These are phyloP conservation scores for Candida ulmi DNA, from an alignment of 805 yeast genomes.

Conservation along the genomic window DNA sequence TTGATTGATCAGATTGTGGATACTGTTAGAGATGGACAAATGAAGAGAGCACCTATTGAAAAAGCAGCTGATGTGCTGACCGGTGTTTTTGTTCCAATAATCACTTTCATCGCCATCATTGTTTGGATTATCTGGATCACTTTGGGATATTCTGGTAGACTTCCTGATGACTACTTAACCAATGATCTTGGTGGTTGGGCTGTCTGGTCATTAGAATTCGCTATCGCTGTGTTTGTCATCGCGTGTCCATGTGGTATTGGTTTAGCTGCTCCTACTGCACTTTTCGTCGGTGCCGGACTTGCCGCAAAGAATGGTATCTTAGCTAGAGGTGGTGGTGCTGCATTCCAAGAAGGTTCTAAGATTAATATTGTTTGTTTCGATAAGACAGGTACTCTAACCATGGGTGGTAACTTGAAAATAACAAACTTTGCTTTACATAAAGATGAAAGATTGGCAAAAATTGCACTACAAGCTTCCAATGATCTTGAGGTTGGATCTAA, in stretches of 20 bases:
- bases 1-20: constrained; percentile 64
- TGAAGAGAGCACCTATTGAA: constrained; percentile 69
- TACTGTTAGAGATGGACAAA: constrained; percentile 69
- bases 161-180: constrained; percentile 54
- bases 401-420: constrained; percentile 52
- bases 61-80: constrained; percentile 63
- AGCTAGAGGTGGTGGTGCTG: constrained; percentile 78
- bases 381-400: constrained; percentile 73
- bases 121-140: constrained; percentile 70
- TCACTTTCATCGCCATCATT: constrained; percentile 49
- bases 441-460: constrained; percentile 10
- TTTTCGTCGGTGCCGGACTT: constrained; percentile 73
- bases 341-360: constrained; percentile 70
- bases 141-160: constrained; percentile 45
- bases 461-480: constrained; percentile 39
- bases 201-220: constrained; percentile 72
- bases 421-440: constrained; percentile 39
- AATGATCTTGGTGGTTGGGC: constrained; percentile 70
- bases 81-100: constrained; percentile 68
- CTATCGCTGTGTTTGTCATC: constrained; percentile 74
- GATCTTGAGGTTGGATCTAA: constrained; percentile 60
- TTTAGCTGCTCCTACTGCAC: constrained; percentile 78
- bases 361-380: constrained; percentile 67
- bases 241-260: constrained; percentile 89
- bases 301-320: constrained; percentile 75